Conservation (phyloP, 305 asterid genomes). For the Fraxinus sp. region DNA sequence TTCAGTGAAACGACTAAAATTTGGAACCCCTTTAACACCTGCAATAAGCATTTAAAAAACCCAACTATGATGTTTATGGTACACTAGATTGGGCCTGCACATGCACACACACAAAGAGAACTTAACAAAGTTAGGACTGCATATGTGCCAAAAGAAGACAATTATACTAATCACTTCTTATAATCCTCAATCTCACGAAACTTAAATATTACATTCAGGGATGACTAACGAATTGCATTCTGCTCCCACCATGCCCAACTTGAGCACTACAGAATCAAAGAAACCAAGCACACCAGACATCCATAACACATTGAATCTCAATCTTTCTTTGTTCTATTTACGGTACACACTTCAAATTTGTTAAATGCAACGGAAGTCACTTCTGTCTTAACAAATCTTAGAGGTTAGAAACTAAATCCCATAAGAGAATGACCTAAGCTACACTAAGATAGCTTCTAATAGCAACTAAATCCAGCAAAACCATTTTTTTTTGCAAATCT, state of each 20-base stretch:
- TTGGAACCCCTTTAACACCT: neutral
- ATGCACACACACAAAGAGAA: neutral
- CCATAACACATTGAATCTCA: neutral
- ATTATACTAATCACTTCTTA: neutral
- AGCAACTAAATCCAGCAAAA: neutral
- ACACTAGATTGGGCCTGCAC: neutral
- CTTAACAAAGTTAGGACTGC: neutral
- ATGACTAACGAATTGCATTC: neutral
- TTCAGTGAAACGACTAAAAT: neutral
- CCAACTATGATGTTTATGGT: neutral
- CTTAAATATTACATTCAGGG: neutral
- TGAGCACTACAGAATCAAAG: neutral
- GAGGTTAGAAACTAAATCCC: neutral
- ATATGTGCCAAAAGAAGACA: neutral
- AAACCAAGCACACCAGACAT: neutral
- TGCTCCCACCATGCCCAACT: neutral
- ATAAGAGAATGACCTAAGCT: neutral
- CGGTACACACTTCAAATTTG: neutral
- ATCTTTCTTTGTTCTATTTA: neutral
- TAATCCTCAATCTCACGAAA: neutral
- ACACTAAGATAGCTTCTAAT: neutral
- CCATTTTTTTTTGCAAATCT: neutral
- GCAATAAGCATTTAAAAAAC: conserved; percentile 1
- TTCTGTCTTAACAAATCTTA: neutral
- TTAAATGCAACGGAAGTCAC: neutral